A percentile compares a stretch with the other conserved stretches of the same genome.
Conservation (phyloP, 1,139 yeast species). For the Protomyces inundatus region DNA sequence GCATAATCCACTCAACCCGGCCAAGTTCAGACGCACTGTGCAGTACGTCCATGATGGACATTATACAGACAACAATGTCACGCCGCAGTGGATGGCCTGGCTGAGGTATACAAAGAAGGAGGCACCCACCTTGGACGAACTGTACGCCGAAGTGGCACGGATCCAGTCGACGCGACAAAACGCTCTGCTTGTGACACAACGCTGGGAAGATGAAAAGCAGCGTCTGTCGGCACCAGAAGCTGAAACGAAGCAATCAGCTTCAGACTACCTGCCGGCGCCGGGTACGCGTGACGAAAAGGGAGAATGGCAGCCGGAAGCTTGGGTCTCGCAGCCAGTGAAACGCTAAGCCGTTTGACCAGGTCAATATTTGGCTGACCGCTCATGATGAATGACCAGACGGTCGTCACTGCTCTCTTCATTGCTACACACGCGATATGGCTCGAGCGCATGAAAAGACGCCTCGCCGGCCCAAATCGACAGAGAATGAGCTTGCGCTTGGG, state of each 20-base stretch:
- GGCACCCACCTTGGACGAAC: conserved; percentile 15
- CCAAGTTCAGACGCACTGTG: conserved; percentile 18
- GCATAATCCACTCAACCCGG: conserved; percentile 16
- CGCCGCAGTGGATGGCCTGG: conserved; percentile 26
- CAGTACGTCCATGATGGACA: conserved; percentile 20
- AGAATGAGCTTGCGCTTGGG: neutral
- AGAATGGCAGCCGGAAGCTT: conserved; percentile 23
- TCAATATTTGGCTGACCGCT: neutral
- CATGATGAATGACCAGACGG: too few species aligned
- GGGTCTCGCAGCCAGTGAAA: conserved; percentile 2
- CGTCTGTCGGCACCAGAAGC: conserved; percentile 1
- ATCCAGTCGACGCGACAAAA: conserved; percentile 7
- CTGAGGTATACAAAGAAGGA: conserved; percentile 12
- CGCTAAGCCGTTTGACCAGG: neutral
- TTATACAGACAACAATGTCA: conserved; percentile 23
- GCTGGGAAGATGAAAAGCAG: conserved; percentile 19
- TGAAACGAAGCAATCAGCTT: neutral
- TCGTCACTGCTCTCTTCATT: too few species aligned
- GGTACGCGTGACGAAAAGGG: conserved; percentile 25
- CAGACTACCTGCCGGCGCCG: conserved; percentile 13
- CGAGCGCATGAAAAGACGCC: neutral
- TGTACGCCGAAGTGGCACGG: conserved; percentile 10
- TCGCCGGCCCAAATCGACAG: neutral
- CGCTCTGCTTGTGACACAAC: conserved; percentile 2
- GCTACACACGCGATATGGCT: neutral